A percentile compares a stretch with the other conserved stretches of the same genome.
Evolutionary conservation across 495 filamentous ascomycete species (phyloP).

Genomic region (Aspergillus mulundensis): DNA sequence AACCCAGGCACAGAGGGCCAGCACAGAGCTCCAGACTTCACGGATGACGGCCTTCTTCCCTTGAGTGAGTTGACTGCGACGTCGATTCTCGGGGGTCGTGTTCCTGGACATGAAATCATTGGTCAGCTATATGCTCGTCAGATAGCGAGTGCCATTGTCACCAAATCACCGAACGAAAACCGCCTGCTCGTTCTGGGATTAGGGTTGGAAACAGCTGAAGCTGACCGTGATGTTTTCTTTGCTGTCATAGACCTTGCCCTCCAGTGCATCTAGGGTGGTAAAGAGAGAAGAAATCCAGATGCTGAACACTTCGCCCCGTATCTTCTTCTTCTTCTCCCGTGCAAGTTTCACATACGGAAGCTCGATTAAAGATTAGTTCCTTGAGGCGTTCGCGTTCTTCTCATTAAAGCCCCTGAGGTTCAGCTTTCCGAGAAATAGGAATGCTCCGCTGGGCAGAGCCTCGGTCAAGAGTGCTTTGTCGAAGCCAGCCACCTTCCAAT

Average conservation of each 20-base stretch:
- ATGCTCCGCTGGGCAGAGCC: constrained; percentile 14
- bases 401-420: constrained; percentile 15
- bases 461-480: constrained; percentile 16
- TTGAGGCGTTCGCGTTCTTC: constrained; percentile 11
- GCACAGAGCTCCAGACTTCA: constrained; percentile 43
- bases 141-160: constrained; percentile 73
- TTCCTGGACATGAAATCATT: constrained; percentile 71
- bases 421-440: constrained; percentile 14
- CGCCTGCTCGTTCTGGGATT: constrained; percentile 78
- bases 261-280: constrained; percentile 49
- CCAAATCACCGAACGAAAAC: constrained; percentile 68
- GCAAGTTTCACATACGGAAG: constrained; percentile 8
- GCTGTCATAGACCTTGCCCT: constrained; percentile 77
- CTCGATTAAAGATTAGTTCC: neutral
- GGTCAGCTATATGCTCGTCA: constrained; percentile 87
- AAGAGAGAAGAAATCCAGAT: constrained; percentile 15
- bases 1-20: constrained; percentile 53
- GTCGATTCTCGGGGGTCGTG: constrained; percentile 81
- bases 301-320: constrained; percentile 15
- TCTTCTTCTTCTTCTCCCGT: constrained; percentile 14
- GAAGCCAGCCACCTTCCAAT: constrained; percentile 17
- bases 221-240: constrained; percentile 71
- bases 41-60: constrained; percentile 63
- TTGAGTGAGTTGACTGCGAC: constrained; percentile 78
- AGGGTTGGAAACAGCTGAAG: constrained; percentile 62